Evolutionary conservation across 1,284 basidiomycete genomes (phyloP).

Genomic region (Cutaneotrichosporon curvatum): DNA sequence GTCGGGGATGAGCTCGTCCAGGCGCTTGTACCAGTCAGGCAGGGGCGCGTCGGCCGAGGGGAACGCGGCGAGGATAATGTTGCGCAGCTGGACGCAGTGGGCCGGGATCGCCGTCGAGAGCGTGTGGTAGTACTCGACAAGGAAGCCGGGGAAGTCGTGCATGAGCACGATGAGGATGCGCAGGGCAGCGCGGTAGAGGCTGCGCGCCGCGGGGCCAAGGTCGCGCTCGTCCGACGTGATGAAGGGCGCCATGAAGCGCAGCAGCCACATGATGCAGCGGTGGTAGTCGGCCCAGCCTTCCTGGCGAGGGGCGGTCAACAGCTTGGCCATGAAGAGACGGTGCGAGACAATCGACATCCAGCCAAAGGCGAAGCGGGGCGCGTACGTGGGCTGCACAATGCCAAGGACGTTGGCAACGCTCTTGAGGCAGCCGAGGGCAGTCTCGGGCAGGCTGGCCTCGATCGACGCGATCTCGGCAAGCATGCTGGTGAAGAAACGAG

Average conservation of each 20-base stretch:
- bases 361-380: slow-evolving; percentile 96
- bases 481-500: slow-evolving; percentile 95
- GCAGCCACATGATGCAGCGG: slow-evolving; percentile 80
- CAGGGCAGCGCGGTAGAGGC: slow-evolving; percentile 87
- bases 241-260: slow-evolving; percentile 91
- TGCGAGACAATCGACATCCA: slow-evolving; percentile 97
- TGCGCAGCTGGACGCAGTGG: slow-evolving; percentile 91
- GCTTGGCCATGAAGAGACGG: slow-evolving; percentile 93
- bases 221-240: slow-evolving; percentile 63
- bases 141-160: slow-evolving; percentile 98
- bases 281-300: slow-evolving; percentile 91
- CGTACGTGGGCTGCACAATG: slow-evolving; percentile 91
- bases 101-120: slow-evolving; percentile 88
- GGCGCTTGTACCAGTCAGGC: slow-evolving; percentile 54
- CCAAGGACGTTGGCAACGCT: slow-evolving; percentile 92
- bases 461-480: slow-evolving; percentile 83
- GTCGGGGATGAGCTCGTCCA: slow-evolving; percentile 63
- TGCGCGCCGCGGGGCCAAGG: slow-evolving; percentile 72
- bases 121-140: slow-evolving; percentile 93
- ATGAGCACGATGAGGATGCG: slow-evolving; percentile 87
- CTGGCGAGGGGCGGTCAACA: slow-evolving; percentile 54
- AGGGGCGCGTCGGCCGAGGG: slow-evolving; percentile 79
- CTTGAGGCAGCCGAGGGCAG: slow-evolving; percentile 82
- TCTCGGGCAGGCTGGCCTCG: slow-evolving; percentile 71
- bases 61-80: slow-evolving; percentile 93